phyloP scores from a whole-genome alignment of 352 stramenopile species.

The Thalassiosira oceanica region DNA sequence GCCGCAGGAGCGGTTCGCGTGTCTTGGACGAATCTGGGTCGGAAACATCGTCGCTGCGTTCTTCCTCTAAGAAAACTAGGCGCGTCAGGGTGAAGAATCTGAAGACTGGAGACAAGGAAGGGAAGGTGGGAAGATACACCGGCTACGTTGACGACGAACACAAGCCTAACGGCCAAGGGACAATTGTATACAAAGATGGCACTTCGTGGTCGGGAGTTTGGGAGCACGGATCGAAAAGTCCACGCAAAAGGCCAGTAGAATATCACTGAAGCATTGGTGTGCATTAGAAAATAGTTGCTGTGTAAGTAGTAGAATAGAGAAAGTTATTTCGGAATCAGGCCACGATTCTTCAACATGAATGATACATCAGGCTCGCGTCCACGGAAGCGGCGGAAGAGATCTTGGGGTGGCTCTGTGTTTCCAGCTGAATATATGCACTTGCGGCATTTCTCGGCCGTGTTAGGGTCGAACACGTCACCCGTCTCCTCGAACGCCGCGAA shows the following conservation, averaged over 20 bases:
- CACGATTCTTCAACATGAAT: conserved; percentile 79
- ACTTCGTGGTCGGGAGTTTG: conserved; percentile 29
- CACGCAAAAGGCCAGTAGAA: too few relatives aligned
- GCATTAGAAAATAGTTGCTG: too few relatives aligned
- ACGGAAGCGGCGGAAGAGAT: conserved; percentile 71
- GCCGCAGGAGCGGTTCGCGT: conserved; percentile 1
- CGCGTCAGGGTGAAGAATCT: conserved; percentile 28
- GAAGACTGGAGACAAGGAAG: conserved; percentile 38
- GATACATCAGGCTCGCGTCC: conserved; percentile 75
- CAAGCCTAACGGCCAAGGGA: conserved; percentile 25
- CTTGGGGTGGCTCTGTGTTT: conserved; percentile 70
- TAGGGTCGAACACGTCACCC: conserved; percentile 70
- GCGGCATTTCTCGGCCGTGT: conserved; percentile 46
- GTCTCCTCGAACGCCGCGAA: conserved; percentile 79
- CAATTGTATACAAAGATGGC: conserved; percentile 41
- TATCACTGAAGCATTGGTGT: too few relatives aligned
- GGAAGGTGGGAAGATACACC: conserved; percentile 25
- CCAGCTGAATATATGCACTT: conserved; percentile 75
- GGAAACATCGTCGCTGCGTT: conserved; percentile 7
- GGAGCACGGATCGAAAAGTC: conserved; percentile 24
- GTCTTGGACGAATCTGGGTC: conserved; percentile 11
- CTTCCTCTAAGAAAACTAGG: conserved; percentile 14
- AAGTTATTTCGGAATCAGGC: conserved; percentile 38
- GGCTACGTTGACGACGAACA: conserved; percentile 42
- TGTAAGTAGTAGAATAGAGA: not conserved